phyloP scores from a whole-genome alignment of 176 grass and related monocot genomes.

The Carex littledalei region DNA sequence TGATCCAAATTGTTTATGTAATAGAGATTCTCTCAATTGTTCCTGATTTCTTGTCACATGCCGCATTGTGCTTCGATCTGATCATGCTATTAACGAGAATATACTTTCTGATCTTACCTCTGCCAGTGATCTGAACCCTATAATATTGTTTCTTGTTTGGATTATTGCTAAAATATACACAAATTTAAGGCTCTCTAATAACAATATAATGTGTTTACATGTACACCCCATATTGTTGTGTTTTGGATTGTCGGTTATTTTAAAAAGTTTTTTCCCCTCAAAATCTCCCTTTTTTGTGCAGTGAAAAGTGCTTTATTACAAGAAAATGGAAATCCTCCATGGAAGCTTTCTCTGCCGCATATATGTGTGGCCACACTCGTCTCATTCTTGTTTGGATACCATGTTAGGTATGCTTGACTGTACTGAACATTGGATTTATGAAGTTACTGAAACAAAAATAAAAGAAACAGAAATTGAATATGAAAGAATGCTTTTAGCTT shows the following conservation, averaged over 20 bases:
- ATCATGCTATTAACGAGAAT: neutral
- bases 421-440: neutral
- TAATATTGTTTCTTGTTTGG: neutral
- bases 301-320: slow-evolving; percentile 19
- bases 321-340: slow-evolving; percentile 49
- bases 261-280: neutral
- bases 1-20: slow-evolving; percentile 5
- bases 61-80: neutral
- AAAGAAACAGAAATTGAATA: neutral
- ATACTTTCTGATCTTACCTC: neutral
- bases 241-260: neutral
- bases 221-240: neutral
- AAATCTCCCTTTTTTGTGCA: slow-evolving; percentile 2
- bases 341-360: slow-evolving; percentile 77
- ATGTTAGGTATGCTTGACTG: slow-evolving; percentile 55
- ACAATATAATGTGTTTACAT: neutral
- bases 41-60: neutral
- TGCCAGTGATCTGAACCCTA: neutral
- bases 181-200: neutral
- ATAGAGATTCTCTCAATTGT: neutral
- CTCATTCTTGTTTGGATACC: slow-evolving; percentile 93
- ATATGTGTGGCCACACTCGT: slow-evolving; percentile 88
- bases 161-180: no score
- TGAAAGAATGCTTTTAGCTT: slow-evolving; percentile 4
- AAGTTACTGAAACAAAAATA: neutral